Base-by-base conservation (phyloP, 495 filamentous ascomycete species). In the Neurospora hispaniola region DNA sequence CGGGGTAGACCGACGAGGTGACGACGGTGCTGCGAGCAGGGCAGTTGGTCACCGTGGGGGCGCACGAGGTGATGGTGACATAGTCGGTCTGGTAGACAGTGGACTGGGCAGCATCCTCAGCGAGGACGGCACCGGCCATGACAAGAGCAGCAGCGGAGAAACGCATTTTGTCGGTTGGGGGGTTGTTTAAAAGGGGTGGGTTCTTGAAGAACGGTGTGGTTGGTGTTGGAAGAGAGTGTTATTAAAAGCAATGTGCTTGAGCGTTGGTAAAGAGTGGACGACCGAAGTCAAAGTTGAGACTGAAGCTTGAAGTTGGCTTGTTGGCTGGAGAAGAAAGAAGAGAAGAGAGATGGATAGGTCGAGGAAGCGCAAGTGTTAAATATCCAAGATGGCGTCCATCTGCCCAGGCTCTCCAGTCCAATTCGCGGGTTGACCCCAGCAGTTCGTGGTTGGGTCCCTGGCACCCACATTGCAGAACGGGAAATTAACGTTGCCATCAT, bases 31-130 rank as follows among this genome's bases (percentile, higher is more conserved):
- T 78, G 62, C 66, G 66, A 73, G 82, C 85, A 68, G 87, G 86
- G 87, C 87, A 88, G 82, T 86, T 75, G 81, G 85, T 82, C 73
- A 88, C 84, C 23, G 78, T 79, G 11, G 83, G 79, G 72, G 73
- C 79, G 81, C 84, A 87, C 69, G 83, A 88, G 73, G 87, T 89
- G 81, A 88, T 82, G 79, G 88, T 89, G 70, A 85, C 80, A 75
- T 83, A 81, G 76, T 88, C 84, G 73, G 87, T 89, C 76, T 80
- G 80, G 84, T 87, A 89, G 79, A 89, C 81, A 73, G 85, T 87
- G 74, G 80, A 84, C 71, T 82, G 66, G 73, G 72, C 68, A 41
- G 43, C 54, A 42, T 74, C 72, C 66, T 77, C 73, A 76, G 84
- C 86, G 75, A 86, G 76, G 76, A 81, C 87, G 76, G 80, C 82